Percentiles rank a stretch among this genome's conserved stretches.
Evolutionary conservation across 2,329 filamentous ascomycete genomes (phyloP).

Genomic region (Boeremia exigua): DNA sequence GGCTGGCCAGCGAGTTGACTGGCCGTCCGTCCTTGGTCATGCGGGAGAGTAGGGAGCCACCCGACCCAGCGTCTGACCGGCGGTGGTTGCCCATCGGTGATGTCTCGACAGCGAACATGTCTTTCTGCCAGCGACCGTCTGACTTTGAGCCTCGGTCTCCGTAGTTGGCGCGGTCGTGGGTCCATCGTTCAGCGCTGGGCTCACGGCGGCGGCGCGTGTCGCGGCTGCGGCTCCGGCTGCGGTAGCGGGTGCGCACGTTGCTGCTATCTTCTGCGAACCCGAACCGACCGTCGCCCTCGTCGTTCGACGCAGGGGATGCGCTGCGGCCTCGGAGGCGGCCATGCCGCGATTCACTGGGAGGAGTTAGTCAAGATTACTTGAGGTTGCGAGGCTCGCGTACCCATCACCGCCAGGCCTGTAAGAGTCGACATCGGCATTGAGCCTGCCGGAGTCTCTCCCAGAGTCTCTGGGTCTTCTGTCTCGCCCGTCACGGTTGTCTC

Average conservation of each 20-base stretch:
- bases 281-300: conserved; percentile 56
- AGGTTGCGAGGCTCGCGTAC: conserved; percentile 16
- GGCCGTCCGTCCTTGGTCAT: conserved; percentile 47
- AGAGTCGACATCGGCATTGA: conserved; percentile 35
- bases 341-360: conserved; percentile 39
- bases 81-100: conserved; percentile 53
- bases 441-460: conserved; percentile 13
- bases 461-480: conserved; percentile 12
- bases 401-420: conserved; percentile 38
- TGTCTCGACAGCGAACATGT: conserved; percentile 39
- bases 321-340: conserved; percentile 65
- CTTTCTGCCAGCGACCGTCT: conserved; percentile 36
- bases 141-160: conserved; percentile 19
- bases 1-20: conserved; percentile 36
- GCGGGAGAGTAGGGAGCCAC: conserved; percentile 36
- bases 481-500: conserved; percentile 26
- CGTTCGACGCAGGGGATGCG: conserved; percentile 60
- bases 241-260: conserved; percentile 51
- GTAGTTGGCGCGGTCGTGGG: conserved; percentile 39
- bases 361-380: background rate
- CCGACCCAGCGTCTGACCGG: conserved; percentile 43
- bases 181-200: conserved; percentile 38
- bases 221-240: conserved; percentile 51
- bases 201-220: conserved; percentile 34
- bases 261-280: conserved; percentile 57